phyloP scores from a whole-genome alignment of 2,329 filamentous ascomycete genomes.

The Penicillium janthinellum region DNA sequence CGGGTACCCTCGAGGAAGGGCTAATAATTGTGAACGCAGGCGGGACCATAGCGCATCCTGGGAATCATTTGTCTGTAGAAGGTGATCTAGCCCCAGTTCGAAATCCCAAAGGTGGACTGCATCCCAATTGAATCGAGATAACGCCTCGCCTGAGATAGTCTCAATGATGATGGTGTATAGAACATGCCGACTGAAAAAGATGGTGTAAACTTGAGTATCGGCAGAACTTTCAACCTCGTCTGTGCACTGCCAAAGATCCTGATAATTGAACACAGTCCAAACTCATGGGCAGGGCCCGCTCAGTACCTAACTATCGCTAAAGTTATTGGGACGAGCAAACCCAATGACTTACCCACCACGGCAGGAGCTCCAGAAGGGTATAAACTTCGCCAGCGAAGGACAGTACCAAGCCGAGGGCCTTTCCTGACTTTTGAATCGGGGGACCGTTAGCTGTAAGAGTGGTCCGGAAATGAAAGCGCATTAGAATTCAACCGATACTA shows the following conservation, averaged over 20 bases:
- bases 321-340: too few species aligned
- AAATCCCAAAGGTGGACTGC: slow-evolving; percentile 8
- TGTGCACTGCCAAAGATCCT: slow-evolving; percentile 9
- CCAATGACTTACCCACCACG: too few species aligned
- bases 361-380: too few species aligned
- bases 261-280: slow-evolving; percentile 10
- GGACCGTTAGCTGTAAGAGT: too few species aligned
- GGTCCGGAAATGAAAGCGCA: too few species aligned
- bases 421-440: too few species aligned
- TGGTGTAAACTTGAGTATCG: neutral
- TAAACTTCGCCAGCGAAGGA: too few species aligned
- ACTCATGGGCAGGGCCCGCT: neutral
- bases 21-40: slow-evolving; percentile 10
- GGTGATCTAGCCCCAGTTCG: slow-evolving; percentile 10
- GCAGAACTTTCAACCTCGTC: slow-evolving; percentile 3
- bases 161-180: slow-evolving; percentile 11
- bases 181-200: slow-evolving; percentile 11
- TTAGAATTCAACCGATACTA: neutral
- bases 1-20: slow-evolving; percentile 5
- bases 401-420: too few species aligned
- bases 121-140: slow-evolving; percentile 5
- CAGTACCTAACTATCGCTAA: too few species aligned
- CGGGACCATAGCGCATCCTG: slow-evolving; percentile 8
- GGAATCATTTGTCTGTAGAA: slow-evolving; percentile 10
- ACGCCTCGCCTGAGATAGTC: slow-evolving; percentile 6